Base-by-base conservation (phyloP, 2,329 filamentous ascomycete genomes). In the Balansia obtecta region DNA sequence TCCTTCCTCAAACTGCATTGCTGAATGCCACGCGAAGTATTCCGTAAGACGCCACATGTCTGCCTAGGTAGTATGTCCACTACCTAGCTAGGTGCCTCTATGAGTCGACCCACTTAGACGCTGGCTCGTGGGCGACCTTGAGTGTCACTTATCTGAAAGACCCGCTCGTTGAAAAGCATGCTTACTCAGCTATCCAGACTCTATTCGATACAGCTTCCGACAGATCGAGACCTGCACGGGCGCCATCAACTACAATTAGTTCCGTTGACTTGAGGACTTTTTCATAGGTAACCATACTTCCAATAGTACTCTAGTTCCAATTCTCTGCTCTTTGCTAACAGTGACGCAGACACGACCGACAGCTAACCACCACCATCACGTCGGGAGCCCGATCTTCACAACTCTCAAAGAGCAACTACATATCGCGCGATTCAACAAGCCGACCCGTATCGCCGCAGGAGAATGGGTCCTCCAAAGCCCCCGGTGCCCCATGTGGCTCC, bases 401-500 rank as follows among this genome's bases (percentile, higher is more conserved):
- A 43, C 15, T 40, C 12, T 22, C 16, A 33, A 33, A 12, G 39
- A 45, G 40, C 30, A 27, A 33, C 12, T 13, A 45, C n/a, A 30
- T n/a, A 22, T 30, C 34, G 15, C 13, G 34, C 11, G 20, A 32
- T 32, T 22, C 34, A 27, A 40, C n/a, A 27, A 45, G 33, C 18
- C 33, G 18, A 27, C 33, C 9, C 10, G 10, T 33, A 39, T 40
- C 41, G 16, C 6, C 40, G 18, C 18, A 42, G 20, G 39, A 56
- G 48, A 52, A 64, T 63, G 57, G 64, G 65, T 11, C 65, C 65
- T 39, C 66, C 65, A 13, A 69, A 65, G 57, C 67, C 68, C 48
- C 69, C 69, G 1, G 62, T 69, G 59, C 72, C 75, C 56, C 74
- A 75, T 57, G 75, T 76, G 54, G 71, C 72, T 39, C 67, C 68